These are phyloP conservation scores for Amoebophrya sp. DNA, from an alignment of 169 alveolate genomes.

Conservation along the genomic window DNA sequence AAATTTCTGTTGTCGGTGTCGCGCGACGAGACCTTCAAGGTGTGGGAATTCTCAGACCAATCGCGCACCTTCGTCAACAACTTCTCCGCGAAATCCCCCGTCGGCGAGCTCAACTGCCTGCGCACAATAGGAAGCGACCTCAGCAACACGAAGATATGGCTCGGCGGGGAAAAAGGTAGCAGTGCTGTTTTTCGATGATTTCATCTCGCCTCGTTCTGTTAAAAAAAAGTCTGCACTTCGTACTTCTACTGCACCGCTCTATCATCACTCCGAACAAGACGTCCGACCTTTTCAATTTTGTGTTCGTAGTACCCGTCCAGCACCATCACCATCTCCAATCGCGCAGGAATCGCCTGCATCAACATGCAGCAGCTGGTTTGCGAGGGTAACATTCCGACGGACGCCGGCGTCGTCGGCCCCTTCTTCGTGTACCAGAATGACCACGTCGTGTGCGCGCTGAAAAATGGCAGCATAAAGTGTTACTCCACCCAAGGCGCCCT, in stretches of 20 bases:
- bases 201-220: no score
- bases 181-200: no score
- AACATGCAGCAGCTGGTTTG: background rate
- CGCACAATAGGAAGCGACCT: background rate
- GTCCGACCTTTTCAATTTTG: background rate
- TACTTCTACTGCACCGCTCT: no score
- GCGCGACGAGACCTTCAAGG: background rate
- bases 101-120: background rate
- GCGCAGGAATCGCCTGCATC: background rate
- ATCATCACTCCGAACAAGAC: no score
- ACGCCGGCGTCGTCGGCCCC: background rate
- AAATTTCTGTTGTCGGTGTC: background rate
- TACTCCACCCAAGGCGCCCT: background rate
- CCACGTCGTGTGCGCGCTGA: background rate
- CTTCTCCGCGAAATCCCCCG: background rate
- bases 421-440: background rate
- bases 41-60: background rate
- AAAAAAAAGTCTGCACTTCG: no score
- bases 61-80: background rate
- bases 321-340: background rate
- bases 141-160: background rate
- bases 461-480: background rate
- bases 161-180: background rate
- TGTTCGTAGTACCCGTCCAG: no score
- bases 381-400: background rate